These are phyloP conservation scores for Clonostachys solani DNA, from an alignment of 2,329 filamentous ascomycete species.

Conservation along the genomic window DNA sequence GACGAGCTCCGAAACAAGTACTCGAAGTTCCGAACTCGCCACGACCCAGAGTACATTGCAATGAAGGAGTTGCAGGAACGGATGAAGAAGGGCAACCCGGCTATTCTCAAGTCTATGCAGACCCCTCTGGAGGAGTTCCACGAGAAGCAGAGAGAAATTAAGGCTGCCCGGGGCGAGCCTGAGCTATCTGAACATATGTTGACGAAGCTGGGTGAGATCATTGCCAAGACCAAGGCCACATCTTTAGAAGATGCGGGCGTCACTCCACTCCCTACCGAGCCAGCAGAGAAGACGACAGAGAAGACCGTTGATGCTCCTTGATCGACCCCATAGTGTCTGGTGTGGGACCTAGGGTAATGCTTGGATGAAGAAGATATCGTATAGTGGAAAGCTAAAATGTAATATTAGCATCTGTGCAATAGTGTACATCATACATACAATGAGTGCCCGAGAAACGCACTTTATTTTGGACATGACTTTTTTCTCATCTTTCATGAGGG, in stretches of 20 bases:
- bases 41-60: conserved; percentile 69
- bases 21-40: conserved; percentile 75
- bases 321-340: too few relatives aligned
- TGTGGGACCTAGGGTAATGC: too few relatives aligned
- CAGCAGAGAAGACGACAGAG: not conserved
- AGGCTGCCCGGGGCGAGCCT: conserved; percentile 49
- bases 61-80: conserved; percentile 57
- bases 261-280: conserved; percentile 15
- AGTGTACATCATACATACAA: too few relatives aligned
- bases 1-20: conserved; percentile 84
- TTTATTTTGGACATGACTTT: too few relatives aligned
- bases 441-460: too few relatives aligned
- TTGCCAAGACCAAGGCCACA: conserved; percentile 47
- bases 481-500: too few relatives aligned
- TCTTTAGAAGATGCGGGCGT: conserved; percentile 31
- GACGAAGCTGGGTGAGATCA: conserved; percentile 57
- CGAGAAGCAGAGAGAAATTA: conserved; percentile 45
- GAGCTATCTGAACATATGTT: conserved; percentile 55
- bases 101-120: conserved; percentile 33
- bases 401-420: not conserved
- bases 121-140: conserved; percentile 59
- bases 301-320: not conserved
- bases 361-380: too few relatives aligned
- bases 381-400: not conserved
- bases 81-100: conserved; percentile 27